These are phyloP conservation scores for Termitomyces sp. DNA, from an alignment of 768 basidiomycete species.

Conservation along the genomic window DNA sequence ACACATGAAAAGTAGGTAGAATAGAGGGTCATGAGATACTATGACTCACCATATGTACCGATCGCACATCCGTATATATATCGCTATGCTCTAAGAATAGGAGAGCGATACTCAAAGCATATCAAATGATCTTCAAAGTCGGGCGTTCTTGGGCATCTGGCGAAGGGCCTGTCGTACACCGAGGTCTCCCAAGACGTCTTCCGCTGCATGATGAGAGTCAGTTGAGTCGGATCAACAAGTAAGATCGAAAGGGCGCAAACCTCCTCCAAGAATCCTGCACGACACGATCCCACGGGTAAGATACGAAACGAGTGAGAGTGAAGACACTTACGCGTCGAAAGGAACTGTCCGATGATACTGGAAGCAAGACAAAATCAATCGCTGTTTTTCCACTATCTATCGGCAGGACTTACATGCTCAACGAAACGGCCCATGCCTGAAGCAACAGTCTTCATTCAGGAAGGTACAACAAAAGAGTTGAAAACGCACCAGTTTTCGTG, in stretches of 20 bases:
- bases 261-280: slow-evolving; percentile 15
- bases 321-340: slow-evolving; percentile 51
- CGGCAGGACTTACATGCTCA: slow-evolving; percentile 51
- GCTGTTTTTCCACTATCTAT: neutral
- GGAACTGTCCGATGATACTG: slow-evolving; percentile 64
- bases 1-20: no score
- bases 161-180: slow-evolving; percentile 75
- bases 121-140: slow-evolving; percentile 31
- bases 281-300: neutral
- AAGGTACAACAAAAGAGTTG: neutral
- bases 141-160: slow-evolving; percentile 60
- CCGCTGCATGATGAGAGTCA: slow-evolving; percentile 30
- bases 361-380: slow-evolving; percentile 16
- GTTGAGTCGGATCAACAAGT: neutral
- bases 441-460: slow-evolving; percentile 6
- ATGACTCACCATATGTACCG: no score
- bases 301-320: neutral
- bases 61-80: no score
- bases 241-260: slow-evolving; percentile 4
- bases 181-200: slow-evolving; percentile 72
- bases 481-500: slow-evolving; percentile 67
- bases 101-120: neutral
- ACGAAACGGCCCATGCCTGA: slow-evolving; percentile 61
- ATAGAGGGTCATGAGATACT: no score
- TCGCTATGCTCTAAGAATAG: no score